Percentiles rank a stretch among this genome's conserved stretches.
phyloP scores from a whole-genome alignment of 1,139 yeast genomes.

The Yamadazyma friedrichii region DNA sequence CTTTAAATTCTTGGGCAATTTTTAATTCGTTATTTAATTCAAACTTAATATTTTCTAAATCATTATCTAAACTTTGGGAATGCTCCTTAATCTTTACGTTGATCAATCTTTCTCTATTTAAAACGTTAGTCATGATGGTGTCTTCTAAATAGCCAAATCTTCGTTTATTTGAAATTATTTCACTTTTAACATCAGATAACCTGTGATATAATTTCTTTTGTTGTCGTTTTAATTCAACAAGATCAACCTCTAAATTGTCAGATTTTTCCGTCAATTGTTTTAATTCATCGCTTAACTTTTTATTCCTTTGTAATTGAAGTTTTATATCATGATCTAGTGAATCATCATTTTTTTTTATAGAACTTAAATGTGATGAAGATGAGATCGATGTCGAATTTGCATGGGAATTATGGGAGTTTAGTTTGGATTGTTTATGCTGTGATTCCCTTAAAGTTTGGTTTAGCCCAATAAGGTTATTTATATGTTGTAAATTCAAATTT shows the following conservation, averaged over 20 bases:
- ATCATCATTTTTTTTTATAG: too few species aligned
- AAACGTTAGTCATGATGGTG: constrained; percentile 27
- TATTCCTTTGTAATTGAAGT: constrained; percentile 4
- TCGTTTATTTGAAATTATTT: constrained; percentile 19
- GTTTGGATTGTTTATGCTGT: background rate
- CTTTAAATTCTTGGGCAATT: constrained; percentile 26
- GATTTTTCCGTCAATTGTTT: constrained; percentile 17
- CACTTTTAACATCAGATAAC: constrained; percentile 18
- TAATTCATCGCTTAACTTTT: constrained; percentile 17
- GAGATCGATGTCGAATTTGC: background rate
- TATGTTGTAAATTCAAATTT: constrained; percentile 12
- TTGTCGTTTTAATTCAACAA: constrained; percentile 21
- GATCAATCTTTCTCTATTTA: constrained; percentile 26
- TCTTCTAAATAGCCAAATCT: constrained; percentile 28
- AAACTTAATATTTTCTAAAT: constrained; percentile 31
- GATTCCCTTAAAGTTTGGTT: constrained; percentile 7
- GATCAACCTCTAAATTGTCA: constrained; percentile 23
- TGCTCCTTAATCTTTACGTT: constrained; percentile 24
- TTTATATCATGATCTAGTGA: constrained; percentile 7
- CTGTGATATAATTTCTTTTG: constrained; percentile 22
- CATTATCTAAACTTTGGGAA: constrained; percentile 23
- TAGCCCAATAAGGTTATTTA: constrained; percentile 14
- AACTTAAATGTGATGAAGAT: background rate
- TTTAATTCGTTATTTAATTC: constrained; percentile 32
- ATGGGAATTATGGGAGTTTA: background rate